These are phyloP conservation scores for Lentinula aciculospora DNA, from an alignment of 768 basidiomycete species.

Conservation along the genomic window DNA sequence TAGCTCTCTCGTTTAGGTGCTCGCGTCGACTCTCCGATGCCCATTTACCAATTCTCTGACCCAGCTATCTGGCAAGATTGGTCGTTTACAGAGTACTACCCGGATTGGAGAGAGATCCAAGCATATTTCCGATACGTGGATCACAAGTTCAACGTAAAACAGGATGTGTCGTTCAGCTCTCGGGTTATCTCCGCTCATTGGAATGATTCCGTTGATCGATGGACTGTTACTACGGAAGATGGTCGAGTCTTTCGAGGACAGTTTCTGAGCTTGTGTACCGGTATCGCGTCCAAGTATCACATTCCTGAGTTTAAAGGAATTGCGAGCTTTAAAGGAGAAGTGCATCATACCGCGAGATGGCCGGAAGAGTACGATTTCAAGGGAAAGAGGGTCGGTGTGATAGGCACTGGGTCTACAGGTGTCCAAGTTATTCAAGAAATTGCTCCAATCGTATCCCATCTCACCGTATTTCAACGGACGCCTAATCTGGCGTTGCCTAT, in stretches of 20 bases:
- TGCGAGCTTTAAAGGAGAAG: not conserved
- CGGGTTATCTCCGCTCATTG: constrained; percentile 1
- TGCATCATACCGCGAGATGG: constrained; percentile 4
- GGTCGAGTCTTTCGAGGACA: not conserved
- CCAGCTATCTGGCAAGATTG: not conserved
- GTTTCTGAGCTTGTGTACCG: constrained; percentile 4
- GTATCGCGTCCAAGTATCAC: not conserved
- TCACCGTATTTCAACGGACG: constrained; percentile 13
- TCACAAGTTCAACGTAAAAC: constrained; percentile 1
- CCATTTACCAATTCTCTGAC: constrained; percentile 8
- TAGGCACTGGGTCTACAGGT: constrained; percentile 5
- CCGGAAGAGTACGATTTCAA: not conserved
- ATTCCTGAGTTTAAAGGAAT: constrained; percentile 3
- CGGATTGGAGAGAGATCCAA: not conserved
- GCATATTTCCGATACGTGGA: constrained; percentile 2
- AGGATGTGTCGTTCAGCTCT: constrained; percentile 3
- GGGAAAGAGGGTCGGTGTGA: constrained; percentile 6
- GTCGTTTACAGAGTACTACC: not conserved
- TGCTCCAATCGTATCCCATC: constrained; percentile 1
- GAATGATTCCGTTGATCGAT: not conserved
- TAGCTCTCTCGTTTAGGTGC: not conserved
- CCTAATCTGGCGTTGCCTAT: constrained; percentile 6
- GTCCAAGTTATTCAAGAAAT: constrained; percentile 9
- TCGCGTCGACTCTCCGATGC: not conserved
- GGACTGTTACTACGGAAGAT: not conserved